phyloP scores from a whole-genome alignment of 139 green algal species.

The Bryopsis sp. region DNA sequence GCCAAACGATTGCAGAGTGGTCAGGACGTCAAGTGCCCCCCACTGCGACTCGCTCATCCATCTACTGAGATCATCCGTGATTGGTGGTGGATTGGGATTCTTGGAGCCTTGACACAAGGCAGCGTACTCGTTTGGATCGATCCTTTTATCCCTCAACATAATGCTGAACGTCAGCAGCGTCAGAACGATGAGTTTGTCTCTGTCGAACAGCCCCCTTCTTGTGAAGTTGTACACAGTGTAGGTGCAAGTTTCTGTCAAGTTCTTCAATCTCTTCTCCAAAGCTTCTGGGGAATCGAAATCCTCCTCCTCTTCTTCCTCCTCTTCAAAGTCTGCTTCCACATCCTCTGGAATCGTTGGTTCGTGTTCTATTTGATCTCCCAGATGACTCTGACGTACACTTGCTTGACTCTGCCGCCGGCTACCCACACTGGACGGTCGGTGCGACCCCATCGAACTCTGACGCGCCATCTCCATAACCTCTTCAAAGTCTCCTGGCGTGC shows the following conservation, averaged over 20 bases:
- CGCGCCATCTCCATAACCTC: conserved; percentile 43
- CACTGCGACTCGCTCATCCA: conserved; percentile 77
- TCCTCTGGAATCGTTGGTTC: not conserved
- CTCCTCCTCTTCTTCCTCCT: conserved; percentile 28
- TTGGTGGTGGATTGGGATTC: conserved; percentile 42
- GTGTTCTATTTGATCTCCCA: not conserved
- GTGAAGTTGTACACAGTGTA: conserved; percentile 84
- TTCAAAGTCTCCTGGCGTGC: conserved; percentile 34
- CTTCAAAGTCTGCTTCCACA: conserved; percentile 1
- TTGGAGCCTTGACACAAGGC: conserved; percentile 59
- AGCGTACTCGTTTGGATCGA: conserved; percentile 63
- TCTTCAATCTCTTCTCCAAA: conserved; percentile 52
- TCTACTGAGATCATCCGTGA: conserved; percentile 67
- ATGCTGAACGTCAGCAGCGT: conserved; percentile 71
- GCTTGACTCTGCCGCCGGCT: conserved; percentile 16
- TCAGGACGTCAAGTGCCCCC: conserved; percentile 58
- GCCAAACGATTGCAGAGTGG: conserved; percentile 41
- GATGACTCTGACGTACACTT: not conserved
- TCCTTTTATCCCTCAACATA: conserved; percentile 29
- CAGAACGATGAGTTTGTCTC: conserved; percentile 78
- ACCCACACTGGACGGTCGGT: conserved; percentile 1
- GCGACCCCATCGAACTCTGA: conserved; percentile 20
- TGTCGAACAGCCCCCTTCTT: conserved; percentile 73
- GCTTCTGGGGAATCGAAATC: conserved; percentile 47
- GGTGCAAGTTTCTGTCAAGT: conserved; percentile 64